Evolutionary conservation across 1,139 yeast genomes (phyloP).

Genomic region (Hyphopichia buzzinii): DNA sequence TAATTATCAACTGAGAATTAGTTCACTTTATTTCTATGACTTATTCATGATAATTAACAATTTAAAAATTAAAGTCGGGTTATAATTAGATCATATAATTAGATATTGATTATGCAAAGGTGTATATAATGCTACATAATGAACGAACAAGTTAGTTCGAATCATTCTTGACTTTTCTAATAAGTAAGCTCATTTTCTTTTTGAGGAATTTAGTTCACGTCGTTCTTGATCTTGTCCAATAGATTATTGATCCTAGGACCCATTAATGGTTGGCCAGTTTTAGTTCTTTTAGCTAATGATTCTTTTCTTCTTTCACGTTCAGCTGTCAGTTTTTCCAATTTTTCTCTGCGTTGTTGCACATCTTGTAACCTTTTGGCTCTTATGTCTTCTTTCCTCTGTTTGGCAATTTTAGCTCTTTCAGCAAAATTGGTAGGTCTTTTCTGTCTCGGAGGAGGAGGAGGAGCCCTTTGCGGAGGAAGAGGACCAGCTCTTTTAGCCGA

Average conservation of each 20-base stretch:
- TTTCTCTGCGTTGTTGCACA: slow-evolving; percentile 21
- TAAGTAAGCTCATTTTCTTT: too few species aligned
- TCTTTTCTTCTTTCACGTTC: slow-evolving; percentile 47
- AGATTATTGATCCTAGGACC: slow-evolving; percentile 82
- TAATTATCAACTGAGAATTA: slow-evolving; percentile 48
- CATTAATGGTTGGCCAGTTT: slow-evolving; percentile 84
- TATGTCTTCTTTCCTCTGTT: slow-evolving; percentile 40
- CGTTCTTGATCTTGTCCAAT: slow-evolving; percentile 70
- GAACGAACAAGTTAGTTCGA: too few species aligned
- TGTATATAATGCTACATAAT: not conserved
- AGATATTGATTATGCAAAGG: not conserved
- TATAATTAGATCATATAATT: slow-evolving; percentile 2
- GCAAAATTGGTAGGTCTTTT: slow-evolving; percentile 33
- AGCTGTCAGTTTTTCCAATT: slow-evolving; percentile 20
- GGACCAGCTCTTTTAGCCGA: slow-evolving; percentile 2
- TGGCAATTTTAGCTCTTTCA: slow-evolving; percentile 47
- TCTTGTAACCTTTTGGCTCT: slow-evolving; percentile 29
- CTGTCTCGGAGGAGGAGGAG: slow-evolving; percentile 9
- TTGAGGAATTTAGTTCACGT: slow-evolving; percentile 15
- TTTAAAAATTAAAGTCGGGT: slow-evolving; percentile 8
- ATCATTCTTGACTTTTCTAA: too few species aligned
- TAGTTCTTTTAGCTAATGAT: slow-evolving; percentile 57
- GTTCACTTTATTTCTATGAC: slow-evolving; percentile 60
- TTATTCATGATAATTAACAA: slow-evolving; percentile 29
- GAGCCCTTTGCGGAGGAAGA: slow-evolving; percentile 5